Evolutionary conservation across 2,329 filamentous ascomycete genomes (phyloP), one percentile per base, ranked within the genome.

Genomic region (Hypoxylon rubiginosum): DNA sequence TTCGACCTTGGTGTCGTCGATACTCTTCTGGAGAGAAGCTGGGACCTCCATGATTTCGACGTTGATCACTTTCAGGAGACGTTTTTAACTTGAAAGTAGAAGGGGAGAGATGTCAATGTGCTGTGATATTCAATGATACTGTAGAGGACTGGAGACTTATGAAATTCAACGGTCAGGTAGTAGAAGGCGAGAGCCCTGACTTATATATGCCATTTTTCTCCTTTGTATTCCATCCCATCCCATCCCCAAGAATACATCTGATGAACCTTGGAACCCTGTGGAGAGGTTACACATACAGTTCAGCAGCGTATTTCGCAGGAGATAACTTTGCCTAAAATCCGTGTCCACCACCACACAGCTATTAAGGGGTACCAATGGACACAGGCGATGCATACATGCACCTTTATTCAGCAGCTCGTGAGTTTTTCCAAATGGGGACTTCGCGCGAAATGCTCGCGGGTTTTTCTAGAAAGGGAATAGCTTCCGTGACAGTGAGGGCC

Each of bases 1-100:
- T 54, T 84, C 81, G 62, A 77, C 79, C 68, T 84, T 84, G 63
- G 81, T 79, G 57, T 69, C 46, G 15, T 58, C 62, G 58, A 68
- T 5, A 36, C 66, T 68, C 43, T 68, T 57, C 55, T 68, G 66
- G 32, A 68, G 15, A 9, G 66, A 68, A 51, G 19, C 41, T 19
- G 66, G 66, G n/a, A 68, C 9, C 19, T 60, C 32, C 66, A 68
- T 68, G 50, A 3, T 56, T 53, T 26, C 13, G 49, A 19, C 28
- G n/a, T 41, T 53, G n/a, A 11, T 8, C 4, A 21, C n/a, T 21
- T 21, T 19, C 10, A 10, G n/a, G 9, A 45, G 15, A 17, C 4
- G 13, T 7, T 17, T 43, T 43, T 7, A 43, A 43, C n/a, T 43
- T 46, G 43, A 6, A 46, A 26, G n/a, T 46, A 11, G 17, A 11